Evolutionary conservation across 176 grass and related monocot species (phyloP).

Genomic region (Zea luxurians): DNA sequence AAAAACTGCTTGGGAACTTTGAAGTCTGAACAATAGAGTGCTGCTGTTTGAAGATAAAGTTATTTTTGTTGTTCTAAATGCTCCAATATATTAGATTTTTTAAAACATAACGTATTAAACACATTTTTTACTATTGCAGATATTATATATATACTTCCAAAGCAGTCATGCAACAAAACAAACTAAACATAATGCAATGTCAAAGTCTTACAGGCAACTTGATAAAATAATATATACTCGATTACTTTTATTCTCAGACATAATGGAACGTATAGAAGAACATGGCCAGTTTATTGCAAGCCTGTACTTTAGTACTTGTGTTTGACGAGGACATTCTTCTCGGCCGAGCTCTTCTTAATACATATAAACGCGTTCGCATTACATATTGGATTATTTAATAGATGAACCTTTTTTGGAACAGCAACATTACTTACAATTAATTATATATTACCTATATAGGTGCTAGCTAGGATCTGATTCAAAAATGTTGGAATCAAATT

Average conservation of each 20-base stretch:
- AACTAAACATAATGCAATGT: background rate
- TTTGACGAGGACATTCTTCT: constrained; percentile 2
- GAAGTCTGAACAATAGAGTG: too few relatives aligned
- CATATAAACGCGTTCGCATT: background rate
- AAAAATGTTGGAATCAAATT: background rate
- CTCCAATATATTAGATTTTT: too few relatives aligned
- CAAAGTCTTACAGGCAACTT: constrained; percentile 5
- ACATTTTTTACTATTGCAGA: too few relatives aligned
- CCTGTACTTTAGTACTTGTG: background rate
- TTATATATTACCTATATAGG: background rate
- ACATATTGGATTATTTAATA: background rate
- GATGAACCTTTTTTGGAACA: background rate
- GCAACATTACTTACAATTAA: background rate
- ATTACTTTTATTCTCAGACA: background rate
- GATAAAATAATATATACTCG: background rate
- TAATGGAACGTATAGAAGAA: constrained; percentile 9
- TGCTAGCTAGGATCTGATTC: background rate
- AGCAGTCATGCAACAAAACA: background rate
- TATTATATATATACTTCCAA: background rate
- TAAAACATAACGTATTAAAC: too few relatives aligned
- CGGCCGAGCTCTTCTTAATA: background rate
- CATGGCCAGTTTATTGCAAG: constrained; percentile 31
- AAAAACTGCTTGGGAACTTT: too few relatives aligned
- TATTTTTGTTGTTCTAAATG: too few relatives aligned
- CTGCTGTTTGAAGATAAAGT: too few relatives aligned